Percentiles rank a stretch among this genome's conserved stretches.
phyloP scores from a whole-genome alignment of 2,329 filamentous ascomycete genomes.

The Trichophyton simii region DNA sequence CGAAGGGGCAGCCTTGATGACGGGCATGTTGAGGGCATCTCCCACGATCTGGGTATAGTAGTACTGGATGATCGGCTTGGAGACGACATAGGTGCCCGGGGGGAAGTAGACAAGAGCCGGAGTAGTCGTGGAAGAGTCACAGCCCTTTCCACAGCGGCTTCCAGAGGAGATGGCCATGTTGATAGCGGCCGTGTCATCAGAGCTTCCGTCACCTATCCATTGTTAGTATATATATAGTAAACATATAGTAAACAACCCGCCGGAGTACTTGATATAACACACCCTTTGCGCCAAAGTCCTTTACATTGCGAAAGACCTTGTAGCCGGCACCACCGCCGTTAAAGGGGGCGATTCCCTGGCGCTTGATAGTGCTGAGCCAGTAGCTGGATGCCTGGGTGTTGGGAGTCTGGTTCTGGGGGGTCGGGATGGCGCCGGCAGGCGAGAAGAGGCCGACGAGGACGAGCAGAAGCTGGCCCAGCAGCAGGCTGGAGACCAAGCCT shows the following conservation, averaged over 20 bases:
- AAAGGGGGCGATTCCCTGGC: constrained; percentile 57
- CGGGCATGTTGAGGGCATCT: constrained; percentile 59
- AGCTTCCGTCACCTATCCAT: constrained; percentile 46
- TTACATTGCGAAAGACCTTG: constrained; percentile 65
- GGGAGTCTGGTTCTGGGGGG: constrained; percentile 5
- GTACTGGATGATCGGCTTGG: constrained; percentile 60
- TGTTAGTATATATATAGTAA: constrained; percentile 8
- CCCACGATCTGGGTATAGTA: constrained; percentile 94
- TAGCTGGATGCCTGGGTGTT: constrained; percentile 31
- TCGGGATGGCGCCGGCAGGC: constrained; percentile 21
- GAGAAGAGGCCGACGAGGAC: constrained; percentile 20
- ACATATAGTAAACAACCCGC: neutral
- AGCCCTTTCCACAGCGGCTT: constrained; percentile 64
- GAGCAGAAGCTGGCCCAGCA: constrained; percentile 22
- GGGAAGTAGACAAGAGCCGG: constrained; percentile 90
- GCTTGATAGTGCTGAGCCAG: constrained; percentile 60
- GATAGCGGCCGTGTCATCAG: constrained; percentile 81
- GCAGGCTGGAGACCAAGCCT: neutral
- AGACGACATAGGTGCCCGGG: constrained; percentile 71
- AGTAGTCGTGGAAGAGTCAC: constrained; percentile 69
- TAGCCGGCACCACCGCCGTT: constrained; percentile 41
- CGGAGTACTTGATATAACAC: constrained; percentile 27
- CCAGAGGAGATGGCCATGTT: constrained; percentile 70
- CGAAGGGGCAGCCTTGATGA: constrained; percentile 56
- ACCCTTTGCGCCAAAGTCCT: constrained; percentile 61